These are phyloP conservation scores for Stygiomarasmius scandens DNA, from an alignment of 1,284 basidiomycete genomes.

Conservation along the genomic window DNA sequence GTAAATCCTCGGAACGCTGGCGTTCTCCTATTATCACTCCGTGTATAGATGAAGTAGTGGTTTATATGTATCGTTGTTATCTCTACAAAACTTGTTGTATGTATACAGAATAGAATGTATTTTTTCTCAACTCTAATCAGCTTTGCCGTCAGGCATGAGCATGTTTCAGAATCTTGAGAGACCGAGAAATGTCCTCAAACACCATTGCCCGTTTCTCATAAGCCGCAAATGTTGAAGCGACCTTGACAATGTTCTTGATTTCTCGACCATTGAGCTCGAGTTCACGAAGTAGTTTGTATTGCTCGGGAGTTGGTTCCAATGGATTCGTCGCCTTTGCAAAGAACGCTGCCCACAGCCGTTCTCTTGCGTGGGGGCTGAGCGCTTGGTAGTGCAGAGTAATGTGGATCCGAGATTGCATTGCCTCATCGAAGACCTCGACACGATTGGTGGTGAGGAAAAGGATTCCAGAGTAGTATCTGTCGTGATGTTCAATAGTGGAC, in stretches of 20 bases:
- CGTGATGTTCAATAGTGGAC: background rate
- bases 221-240: background rate
- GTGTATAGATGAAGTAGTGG: background rate
- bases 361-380: conserved; percentile 24
- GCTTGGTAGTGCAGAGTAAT: conserved; percentile 32
- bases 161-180: background rate
- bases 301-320: background rate
- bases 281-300: conserved; percentile 6
- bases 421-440: conserved; percentile 32
- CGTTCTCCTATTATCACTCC: background rate
- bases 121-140: too few species aligned
- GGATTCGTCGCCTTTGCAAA: conserved; percentile 14
- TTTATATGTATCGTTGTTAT: too few species aligned
- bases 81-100: too few species aligned
- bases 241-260: conserved; percentile 10
- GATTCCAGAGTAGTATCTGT: conserved; percentile 36
- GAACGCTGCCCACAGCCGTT: conserved; percentile 30
- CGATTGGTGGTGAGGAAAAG: conserved; percentile 41
- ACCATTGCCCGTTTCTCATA: background rate
- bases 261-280: conserved; percentile 21
- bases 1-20: background rate
- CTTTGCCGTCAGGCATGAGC: too few species aligned
- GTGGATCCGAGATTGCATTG: conserved; percentile 37
- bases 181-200: background rate
- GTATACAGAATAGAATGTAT: too few species aligned